Evolutionary conservation across 2,329 filamentous ascomycete genomes (phyloP).

Genomic region (Ophiocordyceps unilateralis): DNA sequence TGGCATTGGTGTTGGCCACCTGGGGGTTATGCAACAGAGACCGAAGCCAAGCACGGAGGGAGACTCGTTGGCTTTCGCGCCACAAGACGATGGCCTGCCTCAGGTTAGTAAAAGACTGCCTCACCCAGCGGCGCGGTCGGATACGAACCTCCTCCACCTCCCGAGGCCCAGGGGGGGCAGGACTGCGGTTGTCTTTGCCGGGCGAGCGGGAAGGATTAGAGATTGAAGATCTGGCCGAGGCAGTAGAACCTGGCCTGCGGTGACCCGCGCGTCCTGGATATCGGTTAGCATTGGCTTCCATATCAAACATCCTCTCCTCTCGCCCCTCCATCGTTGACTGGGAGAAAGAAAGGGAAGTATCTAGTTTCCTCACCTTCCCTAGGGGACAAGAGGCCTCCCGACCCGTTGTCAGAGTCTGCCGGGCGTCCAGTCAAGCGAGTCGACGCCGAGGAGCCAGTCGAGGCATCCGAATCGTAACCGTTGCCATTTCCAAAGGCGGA

Average conservation of each 20-base stretch:
- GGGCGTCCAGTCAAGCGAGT: slow-evolving; percentile 38
- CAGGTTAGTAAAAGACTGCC: slow-evolving; percentile 8
- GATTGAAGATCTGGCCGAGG: slow-evolving; percentile 14
- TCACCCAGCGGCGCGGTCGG: neutral
- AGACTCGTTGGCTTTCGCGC: slow-evolving; percentile 81
- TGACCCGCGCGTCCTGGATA: slow-evolving; percentile 1
- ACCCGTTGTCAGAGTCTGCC: slow-evolving; percentile 6
- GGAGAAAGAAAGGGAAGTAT: neutral
- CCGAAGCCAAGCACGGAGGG: slow-evolving; percentile 77
- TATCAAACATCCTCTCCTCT: neutral
- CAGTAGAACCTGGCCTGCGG: slow-evolving; percentile 10
- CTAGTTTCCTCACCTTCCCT: slow-evolving; percentile 2
- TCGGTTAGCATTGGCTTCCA: neutral
- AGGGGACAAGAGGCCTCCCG: slow-evolving; percentile 13
- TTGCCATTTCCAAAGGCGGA: slow-evolving; percentile 31
- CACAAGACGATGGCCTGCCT: slow-evolving; percentile 44
- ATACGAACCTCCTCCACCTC: slow-evolving; percentile 11
- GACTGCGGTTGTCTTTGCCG: slow-evolving; percentile 13
- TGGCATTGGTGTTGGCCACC: slow-evolving; percentile 65
- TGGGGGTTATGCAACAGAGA: slow-evolving; percentile 71
- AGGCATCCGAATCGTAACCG: slow-evolving; percentile 54
- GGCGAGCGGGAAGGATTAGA: slow-evolving; percentile 16
- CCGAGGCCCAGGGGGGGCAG: slow-evolving; percentile 6
- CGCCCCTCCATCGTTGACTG: too few relatives aligned
- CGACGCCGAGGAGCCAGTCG: slow-evolving; percentile 66